These are phyloP conservation scores for Diaporthe citriasiana DNA, from an alignment of 2,329 filamentous ascomycete species.

Conservation along the genomic window DNA sequence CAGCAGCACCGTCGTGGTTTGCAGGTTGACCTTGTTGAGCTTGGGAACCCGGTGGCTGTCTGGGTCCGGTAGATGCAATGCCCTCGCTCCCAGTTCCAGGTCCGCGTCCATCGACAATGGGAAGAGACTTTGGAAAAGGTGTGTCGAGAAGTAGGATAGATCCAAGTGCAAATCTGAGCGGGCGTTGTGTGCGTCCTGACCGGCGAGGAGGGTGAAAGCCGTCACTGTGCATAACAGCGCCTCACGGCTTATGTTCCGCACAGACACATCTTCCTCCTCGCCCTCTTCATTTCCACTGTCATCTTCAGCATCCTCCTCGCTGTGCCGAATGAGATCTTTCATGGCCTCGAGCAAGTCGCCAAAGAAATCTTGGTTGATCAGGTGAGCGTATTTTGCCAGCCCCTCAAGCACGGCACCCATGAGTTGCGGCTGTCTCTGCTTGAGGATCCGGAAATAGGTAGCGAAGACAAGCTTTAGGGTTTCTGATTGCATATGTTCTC, in stretches of 20 bases:
- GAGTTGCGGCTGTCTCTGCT: slow-evolving; percentile 82
- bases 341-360: slow-evolving; percentile 94
- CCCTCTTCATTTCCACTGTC: slow-evolving; percentile 59
- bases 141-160: slow-evolving; percentile 93
- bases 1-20: slow-evolving; percentile 93
- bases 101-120: slow-evolving; percentile 85
- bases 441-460: slow-evolving; percentile 94
- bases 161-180: slow-evolving; percentile 87
- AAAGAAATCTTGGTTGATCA: slow-evolving; percentile 99
- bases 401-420: slow-evolving; percentile 99
- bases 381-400: slow-evolving; percentile 90
- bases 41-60: slow-evolving; percentile 60
- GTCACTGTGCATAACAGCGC: slow-evolving; percentile 95
- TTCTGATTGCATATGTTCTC: slow-evolving; percentile 94
- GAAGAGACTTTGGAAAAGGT: slow-evolving; percentile 90
- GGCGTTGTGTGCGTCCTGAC: slow-evolving; percentile 91
- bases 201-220: slow-evolving; percentile 94
- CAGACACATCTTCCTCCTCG: slow-evolving; percentile 61
- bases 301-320: slow-evolving; percentile 68
- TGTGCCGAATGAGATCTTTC: slow-evolving; percentile 89
- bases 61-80: slow-evolving; percentile 78
- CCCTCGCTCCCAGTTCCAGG: slow-evolving; percentile 84
- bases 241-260: slow-evolving; percentile 85
- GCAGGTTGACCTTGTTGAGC: slow-evolving; percentile 84
- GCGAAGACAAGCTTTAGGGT: slow-evolving; percentile 96